These are phyloP conservation scores for Suillus clintonianus DNA, from an alignment of 768 basidiomycete genomes.

Conservation along the genomic window DNA sequence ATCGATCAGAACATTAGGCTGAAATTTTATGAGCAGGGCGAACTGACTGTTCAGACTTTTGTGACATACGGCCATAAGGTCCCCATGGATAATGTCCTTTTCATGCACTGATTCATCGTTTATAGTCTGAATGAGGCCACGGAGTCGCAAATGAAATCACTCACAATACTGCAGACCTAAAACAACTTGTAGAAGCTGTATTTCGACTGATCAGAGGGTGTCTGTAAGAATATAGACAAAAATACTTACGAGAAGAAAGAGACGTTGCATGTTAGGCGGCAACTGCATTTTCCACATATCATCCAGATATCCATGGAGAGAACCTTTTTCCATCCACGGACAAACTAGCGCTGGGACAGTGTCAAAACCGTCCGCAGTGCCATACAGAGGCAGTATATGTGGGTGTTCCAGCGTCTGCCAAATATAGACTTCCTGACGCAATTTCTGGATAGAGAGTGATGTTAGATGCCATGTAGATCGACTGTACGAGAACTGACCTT, in stretches of 20 bases:
- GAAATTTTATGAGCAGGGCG: neutral
- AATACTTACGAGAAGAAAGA: slow-evolving; percentile 17
- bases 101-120: neutral
- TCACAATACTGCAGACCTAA: slow-evolving; percentile 8
- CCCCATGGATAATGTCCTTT: neutral
- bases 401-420: slow-evolving; percentile 18
- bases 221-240: neutral
- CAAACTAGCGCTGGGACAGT: slow-evolving; percentile 21
- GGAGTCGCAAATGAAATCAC: neutral
- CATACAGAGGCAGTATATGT: slow-evolving; percentile 20
- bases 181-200: slow-evolving; percentile 3
- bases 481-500: neutral
- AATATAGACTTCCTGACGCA: slow-evolving; percentile 21
- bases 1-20: slow-evolving; percentile 1
- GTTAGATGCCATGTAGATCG: neutral
- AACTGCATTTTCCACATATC: neutral
- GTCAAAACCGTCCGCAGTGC: slow-evolving; percentile 17
- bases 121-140: neutral
- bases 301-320: slow-evolving; percentile 15
- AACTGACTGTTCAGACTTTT: neutral
- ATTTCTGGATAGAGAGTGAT: slow-evolving; percentile 6
- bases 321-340: slow-evolving; percentile 27
- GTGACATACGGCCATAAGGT: neutral
- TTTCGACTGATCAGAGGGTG: neutral
- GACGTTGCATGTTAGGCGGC: slow-evolving; percentile 2